Evolutionary conservation across 2,329 filamentous ascomycete species (phyloP), one percentile per base, ranked within the genome.

Genomic region (Cylindrodendrum hubeiense): DNA sequence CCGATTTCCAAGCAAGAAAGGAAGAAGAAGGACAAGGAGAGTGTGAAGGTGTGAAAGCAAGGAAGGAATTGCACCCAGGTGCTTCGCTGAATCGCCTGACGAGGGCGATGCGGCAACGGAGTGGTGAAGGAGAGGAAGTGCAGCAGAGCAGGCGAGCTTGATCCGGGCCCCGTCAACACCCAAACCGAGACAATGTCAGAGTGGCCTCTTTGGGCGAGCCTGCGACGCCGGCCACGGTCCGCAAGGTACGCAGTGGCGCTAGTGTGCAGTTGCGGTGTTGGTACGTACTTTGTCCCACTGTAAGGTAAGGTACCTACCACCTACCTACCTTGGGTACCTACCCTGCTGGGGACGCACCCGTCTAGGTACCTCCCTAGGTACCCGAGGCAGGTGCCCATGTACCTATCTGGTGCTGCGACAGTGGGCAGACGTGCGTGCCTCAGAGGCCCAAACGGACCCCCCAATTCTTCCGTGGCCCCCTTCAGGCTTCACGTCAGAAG

Each of bases 261-360:
- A 39, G n/a, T 39, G 37, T 17, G 50, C 68, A 61, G 34, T 71
- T 70, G 68, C 70, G 70, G 70, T 72, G 44, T 66, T 26, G 68
- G 61, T 70, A 70, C 67, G 67, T 70, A 69, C 57, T 39, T n/a
- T 39, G n/a, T n/a, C n/a, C n/a, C n/a, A n/a, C n/a, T n/a, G n/a
- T n/a, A n/a, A n/a, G n/a, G n/a, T n/a, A n/a, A n/a, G n/a, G n/a
- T n/a, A n/a, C n/a, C n/a, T n/a, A n/a, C n/a, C n/a, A n/a, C n/a
- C n/a, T n/a, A n/a, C n/a, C n/a, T n/a, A n/a, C n/a, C n/a, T n/a
- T n/a, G n/a, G n/a, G n/a, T n/a, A n/a, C n/a, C n/a, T n/a, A n/a
- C n/a, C n/a, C n/a, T 39, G 37, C 37, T 19, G 37, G 37, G 37
- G 44, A n/a, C n/a, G n/a, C n/a, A n/a, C n/a, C n/a, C n/a, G n/a